phyloP scores from a whole-genome alignment of 164 flowering plant genomes.

The Kingdonia uniflora region DNA sequence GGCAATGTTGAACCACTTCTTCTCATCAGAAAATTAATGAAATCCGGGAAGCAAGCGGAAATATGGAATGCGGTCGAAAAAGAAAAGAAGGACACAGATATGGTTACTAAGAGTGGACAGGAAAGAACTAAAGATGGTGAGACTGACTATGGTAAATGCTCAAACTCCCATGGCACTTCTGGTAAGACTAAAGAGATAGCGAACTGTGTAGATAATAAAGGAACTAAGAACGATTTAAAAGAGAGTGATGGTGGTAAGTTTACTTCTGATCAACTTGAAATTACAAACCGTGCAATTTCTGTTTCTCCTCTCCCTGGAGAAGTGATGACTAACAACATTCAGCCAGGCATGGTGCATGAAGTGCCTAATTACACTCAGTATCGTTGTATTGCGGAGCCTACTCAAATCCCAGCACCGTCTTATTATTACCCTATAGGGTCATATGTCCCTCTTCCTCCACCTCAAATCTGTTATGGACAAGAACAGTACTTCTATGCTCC shows the following conservation, averaged over 20 bases:
- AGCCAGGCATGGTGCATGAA: conserved; percentile 17
- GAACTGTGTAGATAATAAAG: conserved; percentile 7
- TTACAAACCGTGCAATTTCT: conserved; percentile 3
- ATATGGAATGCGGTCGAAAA: conserved; percentile 15
- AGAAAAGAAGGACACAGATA: conserved; percentile 17
- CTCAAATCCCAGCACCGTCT: conserved; percentile 14
- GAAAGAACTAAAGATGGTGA: conserved; percentile 11
- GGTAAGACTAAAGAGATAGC: conserved; percentile 8
- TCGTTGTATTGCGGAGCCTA: conserved; percentile 17
- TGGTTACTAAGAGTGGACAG: neutral
- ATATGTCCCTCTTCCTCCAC: conserved; percentile 8
- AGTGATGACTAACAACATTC: conserved; percentile 5
- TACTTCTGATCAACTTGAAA: conserved; percentile 1
- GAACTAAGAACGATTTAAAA: conserved; percentile 9
- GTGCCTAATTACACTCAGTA: conserved; percentile 3
- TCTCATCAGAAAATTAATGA: conserved; percentile 33
- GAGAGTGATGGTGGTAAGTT: conserved; percentile 2
- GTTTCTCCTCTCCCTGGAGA: conserved; percentile 2
- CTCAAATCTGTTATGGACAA: conserved; percentile 13
- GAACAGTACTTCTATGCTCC: conserved; percentile 8
- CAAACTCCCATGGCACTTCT: neutral
- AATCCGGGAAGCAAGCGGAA: conserved; percentile 46
- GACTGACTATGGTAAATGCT: conserved; percentile 13
- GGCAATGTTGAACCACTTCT: conserved; percentile 38
- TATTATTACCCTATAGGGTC: conserved; percentile 14